Base-by-base conservation (phyloP, 225 moss, liverwort and hornwort genomes). In the Thuidium tamariscinum region DNA sequence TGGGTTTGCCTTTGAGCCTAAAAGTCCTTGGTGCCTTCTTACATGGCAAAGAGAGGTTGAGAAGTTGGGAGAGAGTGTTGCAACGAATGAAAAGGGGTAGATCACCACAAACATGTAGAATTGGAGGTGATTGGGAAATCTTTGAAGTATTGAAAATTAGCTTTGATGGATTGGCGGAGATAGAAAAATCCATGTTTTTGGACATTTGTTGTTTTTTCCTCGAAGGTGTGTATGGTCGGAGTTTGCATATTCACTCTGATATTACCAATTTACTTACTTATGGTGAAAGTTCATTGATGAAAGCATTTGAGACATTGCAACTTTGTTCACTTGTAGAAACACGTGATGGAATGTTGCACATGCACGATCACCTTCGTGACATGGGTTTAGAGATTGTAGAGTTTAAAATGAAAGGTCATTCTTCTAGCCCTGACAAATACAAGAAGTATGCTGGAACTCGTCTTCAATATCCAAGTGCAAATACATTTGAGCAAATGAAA, bases 221-320 rank as follows among this genome's bases (percentile, higher is more conserved):
- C 0, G 1, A 29, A 77, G 78, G 59, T 59, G 41, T 78, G 0
- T 78, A 42, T 39, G 41, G 19, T 4, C 8, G 0, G 18, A 27
- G 3, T 10, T 27, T 29, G 1, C 12, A 39, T 59, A 0, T 19
- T 41, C 7, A 0, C 10, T 17, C 0, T 41, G 41, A 74, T 11
- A 11, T 3, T 32, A 20, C 8, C 34, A 34, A 46, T 0, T 30
- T 32, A 7, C 49, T 74, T 10, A 49, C 49, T 74, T 49, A 49
- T 34, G 49, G 74, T 32, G 74, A 74, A 21, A 49, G 21, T 34
- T 30, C 13, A 0, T 57, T 60, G 30, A 42, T 14, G 1, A 60
- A 60, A 42, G 60, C 42, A 42, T 42, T 79, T 60, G 42, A 79
- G 9, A 60, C 59, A 13, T 60, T 79, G 60, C 59, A 20, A 60